Conservation (phyloP, 371 early-diverging fungal genomes). For the Zychaea mexicana region DNA sequence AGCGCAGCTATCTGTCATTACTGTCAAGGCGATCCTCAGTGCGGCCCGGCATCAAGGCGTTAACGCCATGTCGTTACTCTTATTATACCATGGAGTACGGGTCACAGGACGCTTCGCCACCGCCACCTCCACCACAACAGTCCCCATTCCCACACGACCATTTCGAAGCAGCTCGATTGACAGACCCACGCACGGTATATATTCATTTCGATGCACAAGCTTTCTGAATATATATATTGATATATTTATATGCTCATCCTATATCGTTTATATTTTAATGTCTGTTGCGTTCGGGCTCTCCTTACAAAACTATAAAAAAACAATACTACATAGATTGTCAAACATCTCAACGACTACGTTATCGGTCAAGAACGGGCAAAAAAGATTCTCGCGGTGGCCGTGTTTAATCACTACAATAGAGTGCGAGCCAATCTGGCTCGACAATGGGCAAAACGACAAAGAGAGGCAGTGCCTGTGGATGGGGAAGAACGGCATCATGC, state of each 20-base stretch:
- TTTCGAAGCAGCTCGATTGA: conserved; percentile 9
- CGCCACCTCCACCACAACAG: background rate
- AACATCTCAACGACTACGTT: conserved; percentile 75
- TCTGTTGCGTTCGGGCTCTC: too few relatives aligned
- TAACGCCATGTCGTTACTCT: background rate
- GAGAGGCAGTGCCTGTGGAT: background rate
- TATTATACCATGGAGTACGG: conserved; percentile 2
- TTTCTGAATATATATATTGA: background rate
- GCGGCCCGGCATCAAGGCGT: background rate
- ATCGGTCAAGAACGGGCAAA: conserved; percentile 84
- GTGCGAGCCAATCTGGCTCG: conserved; percentile 60
- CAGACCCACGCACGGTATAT: conserved; percentile 21
- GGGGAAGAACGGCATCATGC: background rate
- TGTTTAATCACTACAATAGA: conserved; percentile 80
- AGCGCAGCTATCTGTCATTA: background rate
- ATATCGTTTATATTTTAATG: too few relatives aligned
- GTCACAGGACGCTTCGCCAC: background rate
- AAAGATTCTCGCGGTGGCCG: conserved; percentile 74
- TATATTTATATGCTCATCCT: too few relatives aligned
- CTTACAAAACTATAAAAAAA: too few relatives aligned
- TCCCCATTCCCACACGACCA: background rate
- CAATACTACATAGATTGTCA: conserved; percentile 66
- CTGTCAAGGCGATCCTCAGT: background rate
- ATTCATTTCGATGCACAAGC: too few relatives aligned
- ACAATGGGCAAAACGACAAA: background rate